Evolutionary conservation across 2,329 filamentous ascomycete species (phyloP).

Genomic region (Monosporascus sp.): DNA sequence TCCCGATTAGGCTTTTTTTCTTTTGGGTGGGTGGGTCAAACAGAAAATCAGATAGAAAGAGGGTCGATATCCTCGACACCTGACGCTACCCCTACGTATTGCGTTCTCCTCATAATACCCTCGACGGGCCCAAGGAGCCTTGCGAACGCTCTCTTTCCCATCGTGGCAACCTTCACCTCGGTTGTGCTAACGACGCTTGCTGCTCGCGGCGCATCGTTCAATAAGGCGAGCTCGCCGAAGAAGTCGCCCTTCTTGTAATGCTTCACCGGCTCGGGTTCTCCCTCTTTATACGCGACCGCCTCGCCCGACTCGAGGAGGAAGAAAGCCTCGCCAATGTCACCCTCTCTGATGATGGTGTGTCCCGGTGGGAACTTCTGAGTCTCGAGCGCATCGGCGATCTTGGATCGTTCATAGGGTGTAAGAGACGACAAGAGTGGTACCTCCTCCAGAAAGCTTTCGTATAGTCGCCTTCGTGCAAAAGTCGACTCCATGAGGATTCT

Average conservation of each 20-base stretch:
- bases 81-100: constrained; percentile 54
- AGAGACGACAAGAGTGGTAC: constrained; percentile 79
- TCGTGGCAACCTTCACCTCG: constrained; percentile 85
- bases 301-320: constrained; percentile 85
- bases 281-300: constrained; percentile 81
- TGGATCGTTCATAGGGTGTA: constrained; percentile 88
- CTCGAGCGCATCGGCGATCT: constrained; percentile 94
- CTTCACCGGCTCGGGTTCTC: constrained; percentile 64
- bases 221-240: constrained; percentile 89
- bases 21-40: no score
- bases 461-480: constrained; percentile 92
- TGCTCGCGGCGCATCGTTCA: constrained; percentile 90
- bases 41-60: constrained; percentile 38
- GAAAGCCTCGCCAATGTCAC: constrained; percentile 86
- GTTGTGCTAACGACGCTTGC: constrained; percentile 80
- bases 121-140: constrained; percentile 87
- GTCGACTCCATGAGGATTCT: constrained; percentile 98
- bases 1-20: not conserved
- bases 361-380: constrained; percentile 79
- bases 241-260: constrained; percentile 89
- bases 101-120: constrained; percentile 82
- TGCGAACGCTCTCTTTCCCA: constrained; percentile 94
- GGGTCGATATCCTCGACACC: constrained; percentile 66
- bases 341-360: constrained; percentile 82
- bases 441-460: constrained; percentile 93